phyloP scores from a whole-genome alignment of 2,329 filamentous ascomycete species.

The Bertia moriformis region DNA sequence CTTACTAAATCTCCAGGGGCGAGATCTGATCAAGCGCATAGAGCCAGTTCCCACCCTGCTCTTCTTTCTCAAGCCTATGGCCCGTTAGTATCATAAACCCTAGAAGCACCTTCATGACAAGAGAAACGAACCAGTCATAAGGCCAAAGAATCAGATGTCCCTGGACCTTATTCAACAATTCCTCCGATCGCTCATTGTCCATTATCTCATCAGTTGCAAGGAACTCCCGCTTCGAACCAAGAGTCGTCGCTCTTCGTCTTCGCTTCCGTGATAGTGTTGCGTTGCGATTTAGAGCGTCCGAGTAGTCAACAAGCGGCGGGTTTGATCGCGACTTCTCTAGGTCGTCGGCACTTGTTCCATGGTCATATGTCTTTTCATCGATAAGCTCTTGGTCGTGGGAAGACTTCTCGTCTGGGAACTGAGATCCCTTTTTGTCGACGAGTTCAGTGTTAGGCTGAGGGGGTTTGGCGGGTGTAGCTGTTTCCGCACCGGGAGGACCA shows the following conservation, averaged over 20 bases:
- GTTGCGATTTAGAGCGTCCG: neutral
- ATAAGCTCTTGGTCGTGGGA: neutral
- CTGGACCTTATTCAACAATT: conserved; percentile 41
- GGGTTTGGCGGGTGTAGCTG: conserved; percentile 5
- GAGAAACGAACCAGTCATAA: conserved; percentile 33
- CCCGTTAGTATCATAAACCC: neutral
- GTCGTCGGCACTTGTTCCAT: neutral
- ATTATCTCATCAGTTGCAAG: conserved; percentile 49
- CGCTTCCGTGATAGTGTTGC: conserved; percentile 46
- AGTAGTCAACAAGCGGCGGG: neutral
- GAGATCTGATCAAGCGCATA: conserved; percentile 54
- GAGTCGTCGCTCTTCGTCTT: conserved; percentile 47
- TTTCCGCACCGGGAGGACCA: conserved; percentile 6
- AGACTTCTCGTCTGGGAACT: neutral
- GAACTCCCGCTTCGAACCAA: conserved; percentile 47
- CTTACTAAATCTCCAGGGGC: conserved; percentile 50
- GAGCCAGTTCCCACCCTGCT: conserved; percentile 48
- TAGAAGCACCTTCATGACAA: too few species aligned
- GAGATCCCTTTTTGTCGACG: neutral
- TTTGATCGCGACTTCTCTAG: neutral
- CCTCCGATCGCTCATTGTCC: conserved; percentile 33
- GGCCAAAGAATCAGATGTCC: conserved; percentile 49
- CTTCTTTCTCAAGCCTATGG: conserved; percentile 38
- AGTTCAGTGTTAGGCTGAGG: neutral
- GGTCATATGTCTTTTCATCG: neutral